Evolutionary conservation across 129 eudicot genomes (phyloP).

Genomic region (Pseudognaphalium luteoalbum): DNA sequence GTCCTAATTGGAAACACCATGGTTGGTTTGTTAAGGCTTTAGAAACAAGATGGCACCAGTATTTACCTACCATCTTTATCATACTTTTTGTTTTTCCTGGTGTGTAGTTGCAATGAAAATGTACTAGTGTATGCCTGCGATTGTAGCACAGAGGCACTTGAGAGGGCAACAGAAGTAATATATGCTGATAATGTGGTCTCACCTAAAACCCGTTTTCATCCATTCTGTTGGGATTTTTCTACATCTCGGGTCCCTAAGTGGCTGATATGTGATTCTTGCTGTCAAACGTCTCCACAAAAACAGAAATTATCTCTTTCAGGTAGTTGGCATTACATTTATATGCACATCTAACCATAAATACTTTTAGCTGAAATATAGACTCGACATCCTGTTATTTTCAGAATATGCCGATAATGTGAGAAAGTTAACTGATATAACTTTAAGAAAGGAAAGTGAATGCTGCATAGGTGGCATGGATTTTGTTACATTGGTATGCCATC

Average conservation of each 20-base stretch:
- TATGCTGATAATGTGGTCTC: conserved; percentile 35
- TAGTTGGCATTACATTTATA: conserved; percentile 24
- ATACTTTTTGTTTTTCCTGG: conserved; percentile 1
- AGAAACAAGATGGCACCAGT: not conserved
- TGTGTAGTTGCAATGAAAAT: conserved; percentile 52
- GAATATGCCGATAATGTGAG: conserved; percentile 28
- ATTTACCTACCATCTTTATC: not conserved
- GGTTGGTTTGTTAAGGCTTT: not conserved
- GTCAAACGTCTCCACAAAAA: conserved; percentile 19
- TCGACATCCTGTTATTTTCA: not conserved
- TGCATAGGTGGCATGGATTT: conserved; percentile 84
- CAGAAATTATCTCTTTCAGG: conserved; percentile 31
- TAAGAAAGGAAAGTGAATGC: conserved; percentile 44
- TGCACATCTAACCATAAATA: not conserved
- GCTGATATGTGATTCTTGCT: conserved; percentile 74
- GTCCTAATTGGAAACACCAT: not conserved
- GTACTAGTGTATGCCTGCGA: conserved; percentile 72
- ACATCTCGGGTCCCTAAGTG: conserved; percentile 58
- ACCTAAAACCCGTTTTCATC: conserved; percentile 50
- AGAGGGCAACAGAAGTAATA: conserved; percentile 62
- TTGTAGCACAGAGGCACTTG: conserved; percentile 92
- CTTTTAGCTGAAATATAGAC: not conserved
- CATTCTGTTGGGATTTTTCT: conserved; percentile 78
- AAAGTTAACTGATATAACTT: conserved; percentile 17
- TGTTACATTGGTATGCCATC: conserved; percentile 64